Evolutionary conservation across 768 basidiomycete genomes (phyloP), one percentile per base, ranked within the genome.

Genomic region (Rhodotorula kratochvilovae): DNA sequence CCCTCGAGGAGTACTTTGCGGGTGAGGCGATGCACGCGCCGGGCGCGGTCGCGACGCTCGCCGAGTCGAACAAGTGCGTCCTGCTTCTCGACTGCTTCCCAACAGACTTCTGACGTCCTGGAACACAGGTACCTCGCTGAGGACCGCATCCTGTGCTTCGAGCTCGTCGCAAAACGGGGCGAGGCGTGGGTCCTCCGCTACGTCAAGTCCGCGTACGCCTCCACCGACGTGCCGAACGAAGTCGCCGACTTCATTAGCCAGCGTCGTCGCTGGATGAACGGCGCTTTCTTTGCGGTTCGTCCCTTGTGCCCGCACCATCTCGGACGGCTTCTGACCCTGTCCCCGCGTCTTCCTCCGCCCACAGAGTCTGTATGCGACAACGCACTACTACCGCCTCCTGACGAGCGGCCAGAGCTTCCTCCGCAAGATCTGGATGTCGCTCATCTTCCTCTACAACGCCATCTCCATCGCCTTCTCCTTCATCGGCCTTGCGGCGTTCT

Each of bases 91-190:
- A 7, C 6, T 13, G 39, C 39, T 13, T 39, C 6, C 6, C 39
- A 7, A 7, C 39, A 6, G 39, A 39, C 39, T 39, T 39, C 39
- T 39, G 13, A 39, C 39, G 8, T 39, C 6, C 39, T 6, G 39
- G 39, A 13, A 13, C 8, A 39, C 39, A 39, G 39, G 39, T 39
- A 39, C 82, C 81, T 89, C 76, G 91, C 91, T 61, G 91, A 93
- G 81, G 92, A 95, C 84, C 90, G 93, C 83, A 95, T 96, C 74
- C 84, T 97, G 29, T 95, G 92, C 81, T 97, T 94, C 81, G 93
- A 97, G 80, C 84, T 96, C 61, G 91, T 92, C 27, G 90, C 91
- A 19, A 97, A 96, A 81, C 58, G 60, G 45, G 73, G 76, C 43
- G 77, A 78, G 12, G 68, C 68, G 50, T 81, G 80, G 80, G 72